Percentiles rank a stretch among this genome's conserved stretches.
These are phyloP conservation scores for Aurifilum marmelostoma DNA, from an alignment of 2,329 filamentous ascomycete genomes.

Conservation along the genomic window DNA sequence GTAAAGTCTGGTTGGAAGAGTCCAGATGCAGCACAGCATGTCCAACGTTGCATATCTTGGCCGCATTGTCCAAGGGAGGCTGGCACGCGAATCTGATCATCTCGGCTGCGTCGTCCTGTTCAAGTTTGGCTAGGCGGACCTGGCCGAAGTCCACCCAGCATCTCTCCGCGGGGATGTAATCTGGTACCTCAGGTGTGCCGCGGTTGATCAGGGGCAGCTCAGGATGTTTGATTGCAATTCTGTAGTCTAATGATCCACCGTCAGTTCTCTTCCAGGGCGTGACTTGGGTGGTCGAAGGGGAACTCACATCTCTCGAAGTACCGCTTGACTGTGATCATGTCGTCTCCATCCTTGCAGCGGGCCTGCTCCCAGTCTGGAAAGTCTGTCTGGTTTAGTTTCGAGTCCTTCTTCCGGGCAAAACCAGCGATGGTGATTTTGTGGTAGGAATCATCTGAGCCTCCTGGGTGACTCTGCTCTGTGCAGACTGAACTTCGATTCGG, in stretches of 20 bases:
- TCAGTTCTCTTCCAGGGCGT: neutral
- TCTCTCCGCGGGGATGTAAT: conserved; percentile 69
- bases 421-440: neutral
- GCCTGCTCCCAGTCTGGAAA: neutral
- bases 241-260: neutral
- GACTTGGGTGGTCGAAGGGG: neutral
- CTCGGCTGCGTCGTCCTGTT: conserved; percentile 59
- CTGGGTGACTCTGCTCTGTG: conserved; percentile 1
- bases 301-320: neutral
- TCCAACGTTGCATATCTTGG: conserved; percentile 55
- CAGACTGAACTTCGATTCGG: conserved; percentile 31
- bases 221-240: conserved; percentile 31
- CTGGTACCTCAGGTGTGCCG: conserved; percentile 58
- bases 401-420: neutral
- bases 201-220: conserved; percentile 68
- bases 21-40: neutral
- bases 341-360: neutral
- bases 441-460: neutral
- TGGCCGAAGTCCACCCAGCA: conserved; percentile 69
- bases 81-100: conserved; percentile 76
- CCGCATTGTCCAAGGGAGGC: conserved; percentile 68
- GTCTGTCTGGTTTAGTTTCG: conserved; percentile 25
- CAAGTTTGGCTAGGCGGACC: conserved; percentile 61
- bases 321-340: neutral
- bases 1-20: neutral